A percentile compares a stretch with the other conserved stretches of the same genome.
Evolutionary conservation across 2,329 filamentous ascomycete genomes (phyloP).

Genomic region (Ophiocordyceps camponoti-floridani): DNA sequence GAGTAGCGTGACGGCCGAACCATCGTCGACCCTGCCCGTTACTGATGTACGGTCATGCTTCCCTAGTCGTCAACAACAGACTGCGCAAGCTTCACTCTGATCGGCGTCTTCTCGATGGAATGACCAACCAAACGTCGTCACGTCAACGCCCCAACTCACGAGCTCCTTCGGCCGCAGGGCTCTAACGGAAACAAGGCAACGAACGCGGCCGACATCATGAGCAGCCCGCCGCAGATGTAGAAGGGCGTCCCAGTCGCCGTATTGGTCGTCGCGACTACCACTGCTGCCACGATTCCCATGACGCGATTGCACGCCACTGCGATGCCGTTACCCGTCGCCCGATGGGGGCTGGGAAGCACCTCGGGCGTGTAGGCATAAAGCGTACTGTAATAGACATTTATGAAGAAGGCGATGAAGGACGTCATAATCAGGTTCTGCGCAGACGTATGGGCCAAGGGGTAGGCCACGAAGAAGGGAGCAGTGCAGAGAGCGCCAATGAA

Average conservation of each 20-base stretch:
- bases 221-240: constrained; percentile 51
- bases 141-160: constrained; percentile 3
- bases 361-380: constrained; percentile 64
- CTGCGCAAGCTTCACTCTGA: too few species aligned
- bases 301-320: constrained; percentile 53
- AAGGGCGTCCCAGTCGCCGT: constrained; percentile 45
- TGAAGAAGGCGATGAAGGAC: constrained; percentile 51
- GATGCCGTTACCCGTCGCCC: constrained; percentile 56
- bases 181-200: constrained; percentile 47
- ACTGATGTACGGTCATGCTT: too few species aligned
- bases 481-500: constrained; percentile 49
- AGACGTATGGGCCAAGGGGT: constrained; percentile 37
- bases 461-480: constrained; percentile 51
- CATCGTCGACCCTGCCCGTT: too few species aligned
- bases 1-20: too few species aligned
- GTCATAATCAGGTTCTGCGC: constrained; percentile 45
- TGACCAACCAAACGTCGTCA: not conserved
- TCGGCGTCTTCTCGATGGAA: too few species aligned
- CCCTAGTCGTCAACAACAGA: too few species aligned
- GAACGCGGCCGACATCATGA: constrained; percentile 37
- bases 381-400: constrained; percentile 64
- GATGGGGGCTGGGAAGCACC: constrained; percentile 54
- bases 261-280: constrained; percentile 44
- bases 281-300: constrained; percentile 49
- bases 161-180: constrained; percentile 30